These are phyloP conservation scores for Cercospora sp. DNA, from an alignment of 2,329 filamentous ascomycete species.

Conservation along the genomic window DNA sequence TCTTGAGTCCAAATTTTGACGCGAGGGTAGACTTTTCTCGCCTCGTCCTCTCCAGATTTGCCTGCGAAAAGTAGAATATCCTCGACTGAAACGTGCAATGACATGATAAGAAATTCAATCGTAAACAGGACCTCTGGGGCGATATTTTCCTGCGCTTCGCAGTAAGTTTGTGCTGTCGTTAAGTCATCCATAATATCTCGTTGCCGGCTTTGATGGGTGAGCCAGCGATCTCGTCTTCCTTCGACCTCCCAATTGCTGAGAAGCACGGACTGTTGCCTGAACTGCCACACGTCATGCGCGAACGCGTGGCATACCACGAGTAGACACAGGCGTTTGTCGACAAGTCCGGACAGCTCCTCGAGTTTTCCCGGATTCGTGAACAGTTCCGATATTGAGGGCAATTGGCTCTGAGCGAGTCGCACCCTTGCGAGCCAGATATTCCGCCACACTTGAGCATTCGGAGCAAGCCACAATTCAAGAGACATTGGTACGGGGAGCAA, in stretches of 20 bases:
- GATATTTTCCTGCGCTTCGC: conserved; percentile 26
- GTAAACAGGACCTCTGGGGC: conserved; percentile 39
- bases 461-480: conserved; percentile 64
- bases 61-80: conserved; percentile 66
- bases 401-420: conserved; percentile 36
- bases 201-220: conserved; percentile 30
- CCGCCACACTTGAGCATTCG: conserved; percentile 64
- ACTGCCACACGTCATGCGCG: conserved; percentile 56
- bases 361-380: conserved; percentile 24
- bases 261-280: conserved; percentile 50
- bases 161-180: conserved; percentile 23
- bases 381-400: conserved; percentile 53
- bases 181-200: conserved; percentile 30
- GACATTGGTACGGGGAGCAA: conserved; percentile 63
- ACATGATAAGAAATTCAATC: conserved; percentile 57
- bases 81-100: conserved; percentile 61
- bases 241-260: conserved; percentile 29
- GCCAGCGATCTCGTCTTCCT: conserved; percentile 27
- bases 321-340: conserved; percentile 55
- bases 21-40: conserved; percentile 56
- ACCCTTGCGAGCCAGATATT: conserved; percentile 50
- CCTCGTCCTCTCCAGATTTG: conserved; percentile 64
- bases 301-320: conserved; percentile 64
- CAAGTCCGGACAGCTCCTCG: conserved; percentile 49
- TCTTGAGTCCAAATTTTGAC: conserved; percentile 59